phyloP scores from a whole-genome alignment of 129 eudicot species.

The Chrysanthemum makinoi region DNA sequence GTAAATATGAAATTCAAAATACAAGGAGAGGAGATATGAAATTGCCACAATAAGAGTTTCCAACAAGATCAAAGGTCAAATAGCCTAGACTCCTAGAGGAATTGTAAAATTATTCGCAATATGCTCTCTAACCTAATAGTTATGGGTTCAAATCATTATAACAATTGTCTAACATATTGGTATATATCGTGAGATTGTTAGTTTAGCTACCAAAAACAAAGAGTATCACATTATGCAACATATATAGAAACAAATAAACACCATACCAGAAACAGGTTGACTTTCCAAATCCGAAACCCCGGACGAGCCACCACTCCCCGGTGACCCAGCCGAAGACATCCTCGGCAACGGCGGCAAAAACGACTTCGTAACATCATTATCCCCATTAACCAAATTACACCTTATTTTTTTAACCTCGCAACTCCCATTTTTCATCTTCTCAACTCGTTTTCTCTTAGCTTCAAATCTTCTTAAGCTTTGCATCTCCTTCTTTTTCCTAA shows the following conservation, averaged over 20 bases:
- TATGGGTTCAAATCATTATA: no score
- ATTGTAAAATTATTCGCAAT: no score
- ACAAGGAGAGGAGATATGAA: no score
- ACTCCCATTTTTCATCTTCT: conserved; percentile 40
- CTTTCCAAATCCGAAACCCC: conserved; percentile 41
- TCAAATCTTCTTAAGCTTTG: conserved; percentile 52
- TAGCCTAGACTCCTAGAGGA: no score
- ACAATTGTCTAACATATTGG: no score
- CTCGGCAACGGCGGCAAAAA: conserved; percentile 23
- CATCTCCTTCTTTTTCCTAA: conserved; percentile 55
- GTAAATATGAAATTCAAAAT: no score
- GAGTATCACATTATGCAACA: not conserved
- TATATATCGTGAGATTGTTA: no score
- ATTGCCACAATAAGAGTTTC: no score
- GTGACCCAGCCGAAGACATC: conserved; percentile 38
- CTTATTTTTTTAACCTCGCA: conserved; percentile 11
- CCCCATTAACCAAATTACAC: not conserved
- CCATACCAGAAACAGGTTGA: conserved; percentile 44
- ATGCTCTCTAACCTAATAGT: no score
- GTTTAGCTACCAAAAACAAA: no score
- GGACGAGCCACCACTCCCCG: conserved; percentile 48
- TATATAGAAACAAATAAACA: not conserved
- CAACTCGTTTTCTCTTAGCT: conserved; percentile 55
- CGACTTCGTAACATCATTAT: not conserved
- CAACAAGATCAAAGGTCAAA: no score